Conservation (phyloP, 2,329 filamentous ascomycete species). For the Parascedosporium putredinis region DNA sequence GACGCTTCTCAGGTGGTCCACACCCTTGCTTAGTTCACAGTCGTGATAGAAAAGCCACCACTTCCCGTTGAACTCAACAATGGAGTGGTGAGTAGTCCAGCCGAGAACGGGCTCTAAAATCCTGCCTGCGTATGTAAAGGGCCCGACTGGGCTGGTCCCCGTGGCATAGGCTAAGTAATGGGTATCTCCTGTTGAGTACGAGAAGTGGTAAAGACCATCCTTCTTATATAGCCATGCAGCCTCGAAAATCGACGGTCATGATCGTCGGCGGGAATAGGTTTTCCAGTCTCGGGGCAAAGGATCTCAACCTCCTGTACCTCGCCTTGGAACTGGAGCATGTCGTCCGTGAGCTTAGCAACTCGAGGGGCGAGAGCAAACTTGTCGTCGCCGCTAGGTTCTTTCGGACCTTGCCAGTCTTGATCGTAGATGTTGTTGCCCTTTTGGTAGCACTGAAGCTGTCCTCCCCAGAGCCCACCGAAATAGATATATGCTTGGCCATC, state of each 20-base stretch:
- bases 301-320: slow-evolving; percentile 52
- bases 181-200: slow-evolving; percentile 68
- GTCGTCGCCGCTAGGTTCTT: slow-evolving; percentile 48
- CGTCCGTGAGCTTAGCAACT: slow-evolving; percentile 51
- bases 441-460: slow-evolving; percentile 68
- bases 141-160: slow-evolving; percentile 53
- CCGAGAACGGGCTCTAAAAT: slow-evolving; percentile 68
- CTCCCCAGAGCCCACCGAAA: slow-evolving; percentile 73
- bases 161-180: slow-evolving; percentile 64
- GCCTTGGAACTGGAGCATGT: slow-evolving; percentile 54
- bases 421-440: slow-evolving; percentile 45
- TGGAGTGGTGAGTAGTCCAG: slow-evolving; percentile 75
- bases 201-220: slow-evolving; percentile 61
- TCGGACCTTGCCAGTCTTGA: slow-evolving; percentile 37
- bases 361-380: slow-evolving; percentile 52
- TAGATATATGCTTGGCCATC: slow-evolving; percentile 38
- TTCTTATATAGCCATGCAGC: slow-evolving; percentile 72
- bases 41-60: slow-evolving; percentile 76
- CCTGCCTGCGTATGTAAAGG: slow-evolving; percentile 61
- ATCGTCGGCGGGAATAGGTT: slow-evolving; percentile 53
- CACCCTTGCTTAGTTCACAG: slow-evolving; percentile 54
- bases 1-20: slow-evolving; percentile 61
- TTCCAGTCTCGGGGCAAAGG: slow-evolving; percentile 48
- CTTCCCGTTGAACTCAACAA: slow-evolving; percentile 60
- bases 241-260: slow-evolving; percentile 71